Evolutionary conservation across 2,329 filamentous ascomycete species (phyloP), one percentile per base, ranked within the genome.

Genomic region (Pseudogymnoascus sp.): DNA sequence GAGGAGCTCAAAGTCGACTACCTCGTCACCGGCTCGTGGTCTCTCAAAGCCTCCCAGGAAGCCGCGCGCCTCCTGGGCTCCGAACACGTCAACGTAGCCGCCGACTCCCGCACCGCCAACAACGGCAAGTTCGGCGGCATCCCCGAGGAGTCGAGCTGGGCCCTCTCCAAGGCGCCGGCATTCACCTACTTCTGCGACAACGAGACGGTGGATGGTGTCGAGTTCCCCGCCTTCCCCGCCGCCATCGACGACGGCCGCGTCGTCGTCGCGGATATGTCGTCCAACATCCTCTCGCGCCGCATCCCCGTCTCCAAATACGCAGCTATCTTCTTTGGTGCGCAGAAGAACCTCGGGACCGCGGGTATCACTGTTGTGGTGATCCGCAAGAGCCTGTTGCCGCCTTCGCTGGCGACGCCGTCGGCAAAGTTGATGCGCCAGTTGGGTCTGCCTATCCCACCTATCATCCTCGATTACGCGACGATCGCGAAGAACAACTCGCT

Each of bases 131-230:
- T 96, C 74, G 91, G 91, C 64, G 85, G 80, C 66, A 96, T 97
- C 61, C 89, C 93, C 0, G 82, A 87, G 9, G 87, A 93, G 75
- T 84, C 83, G 67, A 83, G 83, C 19, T 97, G 91, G 91, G 88
- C 82, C 35, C 81, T 95, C 7, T 89, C 86, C 42, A 80, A 85
- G 68, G 80, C 84, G 38, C 79, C 88, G 9, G 84, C 91, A 0
- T 81, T 96, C 70, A 88, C 93, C 1, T 97, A 97, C 77, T 91
- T 85, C 74, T 96, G 93, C 75, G 89, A 93, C 75, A 97, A 97
- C 70, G 93, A 97, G 80, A 96, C 91, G 0, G 91, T 96, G 5
- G 91, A 96, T 71, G 93, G 93, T 35, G 91, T 97, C 17, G 93
- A 97, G 73, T 96, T 96, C 69, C 91, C 88, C 5, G 76, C 70